phyloP scores from a whole-genome alignment of 352 stramenopile genomes.

The Globisporangium spinosum region DNA sequence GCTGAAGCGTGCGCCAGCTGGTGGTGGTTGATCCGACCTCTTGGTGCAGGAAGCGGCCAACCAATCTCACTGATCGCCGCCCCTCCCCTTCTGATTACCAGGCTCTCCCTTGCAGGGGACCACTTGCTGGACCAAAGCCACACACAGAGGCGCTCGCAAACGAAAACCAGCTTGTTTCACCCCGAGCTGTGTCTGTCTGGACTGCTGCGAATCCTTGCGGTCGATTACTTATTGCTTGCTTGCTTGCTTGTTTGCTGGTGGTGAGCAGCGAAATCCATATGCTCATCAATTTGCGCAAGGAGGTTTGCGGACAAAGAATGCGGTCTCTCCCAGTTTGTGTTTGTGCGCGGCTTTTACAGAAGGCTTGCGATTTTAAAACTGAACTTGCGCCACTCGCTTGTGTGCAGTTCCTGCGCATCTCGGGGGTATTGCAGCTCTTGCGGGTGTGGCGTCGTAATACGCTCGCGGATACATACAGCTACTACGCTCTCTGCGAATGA shows the following conservation, averaged over 20 bases:
- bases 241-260: background rate
- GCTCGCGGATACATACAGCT: background rate
- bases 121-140: background rate
- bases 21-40: conserved; percentile 3
- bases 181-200: conserved; percentile 3
- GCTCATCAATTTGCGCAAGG: too few species aligned
- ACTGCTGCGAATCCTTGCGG: background rate
- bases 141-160: conserved; percentile 1
- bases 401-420: background rate
- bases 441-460: background rate
- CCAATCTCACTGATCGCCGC: conserved; percentile 1
- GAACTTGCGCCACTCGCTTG: background rate
- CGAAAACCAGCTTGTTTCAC: conserved; percentile 4
- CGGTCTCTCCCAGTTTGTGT: background rate
- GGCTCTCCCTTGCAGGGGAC: background rate
- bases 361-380: background rate
- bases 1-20: background rate
- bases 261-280: background rate
- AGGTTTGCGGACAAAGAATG: background rate
- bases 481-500: background rate
- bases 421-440: background rate
- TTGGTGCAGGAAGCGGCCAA: background rate
- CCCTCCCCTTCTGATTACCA: background rate
- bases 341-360: background rate
- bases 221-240: background rate